Conservation (phyloP, 805 yeast genomes). For the Zygotorulaspora danielsina region DNA sequence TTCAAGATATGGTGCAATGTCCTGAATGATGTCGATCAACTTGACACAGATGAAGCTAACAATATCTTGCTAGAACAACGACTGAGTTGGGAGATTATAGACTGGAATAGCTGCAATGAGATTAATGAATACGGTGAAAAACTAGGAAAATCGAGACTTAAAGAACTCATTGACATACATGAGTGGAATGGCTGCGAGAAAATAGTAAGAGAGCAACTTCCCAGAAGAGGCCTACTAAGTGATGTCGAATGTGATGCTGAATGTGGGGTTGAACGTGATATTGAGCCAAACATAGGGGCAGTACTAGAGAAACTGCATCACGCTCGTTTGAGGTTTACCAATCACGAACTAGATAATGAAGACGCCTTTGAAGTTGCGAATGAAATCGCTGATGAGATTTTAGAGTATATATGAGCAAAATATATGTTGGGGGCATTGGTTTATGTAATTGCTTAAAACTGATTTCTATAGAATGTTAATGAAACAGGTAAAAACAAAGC, state of each 20-base stretch:
- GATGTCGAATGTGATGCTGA: not conserved
- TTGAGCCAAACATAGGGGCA: not conserved
- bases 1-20: constrained; percentile 26
- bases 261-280: not conserved
- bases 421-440: not conserved
- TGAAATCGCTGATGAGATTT: constrained; percentile 25
- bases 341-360: constrained; percentile 5
- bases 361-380: constrained; percentile 23
- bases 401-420: constrained; percentile 1
- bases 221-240: not conserved
- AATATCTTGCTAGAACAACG: constrained; percentile 15
- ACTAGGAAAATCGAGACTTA: constrained; percentile 41
- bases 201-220: not conserved
- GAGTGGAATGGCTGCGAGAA: constrained; percentile 39
- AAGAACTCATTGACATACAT: constrained; percentile 46
- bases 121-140: constrained; percentile 43
- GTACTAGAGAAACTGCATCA: constrained; percentile 18
- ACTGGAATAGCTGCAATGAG: constrained; percentile 24
- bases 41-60: constrained; percentile 38
- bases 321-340: constrained; percentile 20
- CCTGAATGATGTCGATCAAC: constrained; percentile 14
- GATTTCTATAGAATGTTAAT: constrained; percentile 23
- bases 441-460: no score
- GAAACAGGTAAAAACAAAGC: constrained; percentile 29
- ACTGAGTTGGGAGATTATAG: constrained; percentile 38